Percentiles rank a stretch among this genome's conserved stretches.
Evolutionary conservation across 306 rosid species (phyloP).

Genomic region (Malus sylvestris): DNA sequence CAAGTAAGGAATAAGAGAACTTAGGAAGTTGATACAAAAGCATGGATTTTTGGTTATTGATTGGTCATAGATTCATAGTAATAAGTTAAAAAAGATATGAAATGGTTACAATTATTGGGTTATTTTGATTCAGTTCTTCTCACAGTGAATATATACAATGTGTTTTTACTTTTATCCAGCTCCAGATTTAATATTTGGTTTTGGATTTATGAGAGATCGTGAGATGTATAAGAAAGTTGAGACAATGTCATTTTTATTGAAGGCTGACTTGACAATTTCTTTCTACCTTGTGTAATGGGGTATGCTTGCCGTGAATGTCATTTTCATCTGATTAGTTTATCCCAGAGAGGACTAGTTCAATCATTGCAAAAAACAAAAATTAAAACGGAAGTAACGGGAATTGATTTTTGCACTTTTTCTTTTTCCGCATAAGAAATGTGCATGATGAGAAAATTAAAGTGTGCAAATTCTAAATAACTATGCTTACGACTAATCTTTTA

Average conservation of each 20-base stretch:
- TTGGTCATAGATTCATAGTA: background rate
- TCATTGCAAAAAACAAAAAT: background rate
- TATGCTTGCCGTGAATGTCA: background rate
- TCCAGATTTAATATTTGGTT: background rate
- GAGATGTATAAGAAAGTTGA: background rate
- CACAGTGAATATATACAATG: background rate
- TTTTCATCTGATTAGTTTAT: background rate
- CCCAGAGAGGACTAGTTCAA: background rate
- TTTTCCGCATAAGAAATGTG: background rate
- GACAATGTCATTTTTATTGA: background rate
- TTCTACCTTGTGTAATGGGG: background rate
- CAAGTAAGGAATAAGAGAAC: constrained; percentile 23
- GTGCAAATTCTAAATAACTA: too few species aligned
- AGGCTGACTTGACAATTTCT: background rate
- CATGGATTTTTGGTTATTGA: background rate
- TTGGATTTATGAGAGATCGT: background rate
- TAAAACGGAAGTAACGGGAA: background rate
- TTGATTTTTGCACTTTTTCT: background rate
- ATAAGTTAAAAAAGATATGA: background rate
- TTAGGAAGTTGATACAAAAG: background rate
- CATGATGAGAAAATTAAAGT: too few species aligned
- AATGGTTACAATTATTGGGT: background rate
- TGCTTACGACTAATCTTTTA: background rate
- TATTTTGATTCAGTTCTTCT: background rate
- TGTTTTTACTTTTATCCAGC: background rate